Base-by-base conservation (phyloP, 345 rosid genomes). In the Eucalyptus decipiens region DNA sequence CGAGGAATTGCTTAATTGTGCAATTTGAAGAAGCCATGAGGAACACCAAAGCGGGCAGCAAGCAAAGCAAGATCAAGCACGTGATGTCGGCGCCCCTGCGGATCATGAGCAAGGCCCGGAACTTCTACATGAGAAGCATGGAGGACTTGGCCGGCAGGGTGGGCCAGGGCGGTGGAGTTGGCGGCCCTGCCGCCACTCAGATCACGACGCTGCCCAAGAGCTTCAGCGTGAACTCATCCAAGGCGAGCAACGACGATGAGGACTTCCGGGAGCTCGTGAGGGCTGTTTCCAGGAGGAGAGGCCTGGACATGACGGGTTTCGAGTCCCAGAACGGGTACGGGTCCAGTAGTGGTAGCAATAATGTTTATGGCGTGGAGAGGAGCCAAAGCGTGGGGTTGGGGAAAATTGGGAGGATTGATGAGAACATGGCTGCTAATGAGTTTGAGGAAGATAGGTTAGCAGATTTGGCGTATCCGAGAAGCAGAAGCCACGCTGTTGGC, bases 321-420 rank as follows among this genome's bases (percentile, higher is more conserved):
- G 47, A 32, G 88, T 42, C 17, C 32, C 60, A 47, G 32, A 23
- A 32, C 32, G 86, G 86, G 51, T 11, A 10, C 24, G 32, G 87
- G 23, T 81, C 67, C 58, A 28, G 5, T 2, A 17, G 83, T 24
- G 60, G 21, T 34, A 42, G 21, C 8, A 72, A 60, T 6, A 56
- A 32, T 13, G 40, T 62, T 42, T 24, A 24, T 47, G 89, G 87
- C 15, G 54, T 76, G 91, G 67, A 42, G 30, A 92, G 94, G 92
- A 92, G 93, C 76, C 93, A 92, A 32, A 93, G 93, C 86, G 94
- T 95, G 37, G 93, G 92, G 72, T 17, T 94, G 4, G 96, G 96
- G 80, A 92, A 88, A 91, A 91, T 94, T n/a, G 94, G 95, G 50
- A 91, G 91, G 86, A 93, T 93, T 86, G 94, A 94, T 11, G 94